Evolutionary conservation across 148 eudicot species (phyloP).

Genomic region (Rhododendron williamsianum): DNA sequence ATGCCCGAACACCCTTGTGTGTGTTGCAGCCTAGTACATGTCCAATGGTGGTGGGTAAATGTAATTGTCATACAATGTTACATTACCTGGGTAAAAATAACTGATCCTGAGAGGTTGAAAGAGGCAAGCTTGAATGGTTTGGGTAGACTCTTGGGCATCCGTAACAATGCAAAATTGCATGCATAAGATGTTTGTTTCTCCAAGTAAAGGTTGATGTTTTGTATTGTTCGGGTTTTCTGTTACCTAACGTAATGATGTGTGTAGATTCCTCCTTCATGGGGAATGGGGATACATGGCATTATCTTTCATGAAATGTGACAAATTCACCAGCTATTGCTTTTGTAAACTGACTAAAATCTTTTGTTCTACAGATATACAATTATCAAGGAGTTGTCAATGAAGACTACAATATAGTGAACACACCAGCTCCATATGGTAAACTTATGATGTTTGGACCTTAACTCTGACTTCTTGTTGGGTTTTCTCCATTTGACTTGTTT

Average conservation of each 20-base stretch:
- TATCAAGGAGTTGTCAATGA: constrained; percentile 90
- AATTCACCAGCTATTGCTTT: neutral
- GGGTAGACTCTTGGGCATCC: neutral
- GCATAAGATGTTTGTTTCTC: neutral
- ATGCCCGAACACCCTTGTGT: neutral
- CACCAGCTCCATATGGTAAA: constrained; percentile 83
- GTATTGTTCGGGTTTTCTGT: neutral
- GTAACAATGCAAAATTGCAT: no score
- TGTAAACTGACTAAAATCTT: constrained; percentile 8
- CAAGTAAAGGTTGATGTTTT: neutral
- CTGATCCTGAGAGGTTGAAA: neutral
- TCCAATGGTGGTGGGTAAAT: neutral
- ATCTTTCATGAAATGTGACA: neutral
- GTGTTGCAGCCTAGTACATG: neutral
- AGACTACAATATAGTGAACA: constrained; percentile 81
- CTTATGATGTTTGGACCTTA: constrained; percentile 18
- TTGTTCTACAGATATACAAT: constrained; percentile 67
- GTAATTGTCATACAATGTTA: neutral
- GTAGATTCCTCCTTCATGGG: neutral
- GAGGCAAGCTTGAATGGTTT: neutral
- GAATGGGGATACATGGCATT: neutral
- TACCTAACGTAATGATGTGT: neutral
- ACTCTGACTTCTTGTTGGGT: constrained; percentile 5
- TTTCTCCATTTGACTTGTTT: constrained; percentile 5
- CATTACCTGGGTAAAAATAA: neutral